Base-by-base conservation (phyloP, 306 rosid species). In the Quillaja saponaria region DNA sequence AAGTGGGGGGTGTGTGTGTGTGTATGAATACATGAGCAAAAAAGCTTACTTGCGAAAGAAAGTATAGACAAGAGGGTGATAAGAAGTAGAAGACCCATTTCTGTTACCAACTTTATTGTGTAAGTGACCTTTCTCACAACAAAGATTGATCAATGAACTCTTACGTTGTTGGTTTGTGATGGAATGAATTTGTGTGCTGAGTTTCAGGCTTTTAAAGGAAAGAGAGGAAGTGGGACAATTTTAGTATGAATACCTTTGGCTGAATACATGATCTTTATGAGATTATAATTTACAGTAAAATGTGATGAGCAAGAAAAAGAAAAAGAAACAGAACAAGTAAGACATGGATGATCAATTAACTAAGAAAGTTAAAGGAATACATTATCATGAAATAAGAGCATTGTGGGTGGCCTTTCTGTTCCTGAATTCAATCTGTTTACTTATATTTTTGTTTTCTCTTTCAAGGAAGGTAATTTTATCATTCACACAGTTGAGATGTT, bases 241-340 rank as follows among this genome's bases (percentile, higher is more conserved):
- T 10, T 25, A 56, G 71, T 25, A 13, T 17, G 44, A 14, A n/a
- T 52, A 31, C 63, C 37, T 14, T 21, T 33, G 28, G 45, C 51
- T 57, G 11, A 60, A 66, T 54, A n/a, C n/a, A n/a, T n/a, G 68
- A 78, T 81, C 79, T 81, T 78, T 81, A 25, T 49, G 81, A 58
- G 76, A 45, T 38, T 58, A 13, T 17, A 34, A 17, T 63, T 34
- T 45, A 47, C 6, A 13, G 33, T 21, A 11, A 14, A 20, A 0
- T 16, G 37, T 9, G 42, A 25, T 55, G 28, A 49, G 19, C 37
- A 60, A 28, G 3, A 38, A 55, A 60, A 47, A 42, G 21, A 45
- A 48, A 34, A 37, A 34, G 51, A 52, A 54, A 10, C 31, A 33
- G 49, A 68, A 70, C 33, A 59, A 40, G 25, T 33, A 13, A 31